Conservation (phyloP, 768 basidiomycete species). For the Mycena amicta region DNA sequence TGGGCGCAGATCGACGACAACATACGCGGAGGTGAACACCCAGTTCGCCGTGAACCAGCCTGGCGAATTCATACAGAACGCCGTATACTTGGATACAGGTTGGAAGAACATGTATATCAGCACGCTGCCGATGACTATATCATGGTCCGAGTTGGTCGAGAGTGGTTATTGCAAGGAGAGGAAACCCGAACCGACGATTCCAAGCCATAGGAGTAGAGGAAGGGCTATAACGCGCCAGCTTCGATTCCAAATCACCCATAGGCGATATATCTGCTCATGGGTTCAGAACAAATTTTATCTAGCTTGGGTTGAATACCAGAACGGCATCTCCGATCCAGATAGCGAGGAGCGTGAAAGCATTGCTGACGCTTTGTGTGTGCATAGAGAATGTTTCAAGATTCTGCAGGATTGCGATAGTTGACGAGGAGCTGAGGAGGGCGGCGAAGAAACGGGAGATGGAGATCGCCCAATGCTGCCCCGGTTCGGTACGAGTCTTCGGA, state of each 20-base stretch:
- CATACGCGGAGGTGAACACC: neutral
- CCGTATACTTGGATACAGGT: neutral
- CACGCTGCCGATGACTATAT: neutral
- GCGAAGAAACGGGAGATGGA: neutral
- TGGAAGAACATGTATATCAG: neutral
- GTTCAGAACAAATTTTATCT: neutral
- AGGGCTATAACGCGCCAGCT: neutral
- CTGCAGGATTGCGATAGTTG: neutral
- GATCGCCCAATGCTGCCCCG: neutral
- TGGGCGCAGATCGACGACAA: neutral
- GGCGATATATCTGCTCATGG: neutral
- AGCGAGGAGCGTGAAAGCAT: neutral
- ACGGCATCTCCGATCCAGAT: neutral
- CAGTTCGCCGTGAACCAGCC: neutral
- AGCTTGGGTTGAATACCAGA: neutral
- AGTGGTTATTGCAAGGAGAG: neutral
- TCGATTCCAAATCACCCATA: neutral
- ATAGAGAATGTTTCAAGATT: neutral
- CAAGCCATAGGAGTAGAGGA: neutral
- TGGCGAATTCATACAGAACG: neutral
- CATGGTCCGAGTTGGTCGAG: too few relatives aligned
- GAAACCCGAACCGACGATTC: neutral
- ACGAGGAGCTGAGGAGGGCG: neutral
- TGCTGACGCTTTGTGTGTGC: neutral
- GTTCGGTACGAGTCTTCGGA: neutral